Base-by-base conservation (phyloP, 106 monocot species). In the Ottelia alismoides region DNA sequence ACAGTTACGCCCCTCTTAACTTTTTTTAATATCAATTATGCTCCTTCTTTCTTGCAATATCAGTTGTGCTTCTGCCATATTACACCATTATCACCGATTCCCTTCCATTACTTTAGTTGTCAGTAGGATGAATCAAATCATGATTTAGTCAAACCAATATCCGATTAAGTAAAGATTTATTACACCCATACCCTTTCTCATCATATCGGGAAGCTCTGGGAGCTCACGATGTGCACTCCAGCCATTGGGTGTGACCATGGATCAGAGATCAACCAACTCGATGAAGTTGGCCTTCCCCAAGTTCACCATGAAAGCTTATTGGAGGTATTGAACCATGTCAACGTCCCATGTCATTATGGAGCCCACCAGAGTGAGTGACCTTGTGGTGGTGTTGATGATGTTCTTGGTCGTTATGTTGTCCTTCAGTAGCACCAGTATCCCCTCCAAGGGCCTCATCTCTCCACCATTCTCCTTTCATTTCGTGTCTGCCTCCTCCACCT, bases 241-340 rank as follows among this genome's bases (percentile, higher is more conserved):
- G 0, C 84, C 89, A 31, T 20, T 29, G 11, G 89, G 79, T 0
- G 48, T 26, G 11, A 18, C 10, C 11, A 22, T 2, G 4, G 68
- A 65, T 9, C 89, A 74, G 61, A 80, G 80, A 31, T 69, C 0
- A 12, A 44, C 65, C 87, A 82, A 88, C 75, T 88, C 87, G 72
- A 75, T 82, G 62, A 88, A 49, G 64, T 70, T 82, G 23, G 88
- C 78, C 65, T 82, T 88, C 16, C 88, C 88, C 22, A 88, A 43
- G 24, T 82, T 65, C 47, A 88, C 66, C 2, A 76, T 78, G 18
- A 82, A 82, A 0, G 73, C 78, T 11, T 24, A 22, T 31, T 82
- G 35, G 48, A 88, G 63, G 28, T 61, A 49, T 28, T 63, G 2
- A 14, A 87, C 74, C 52, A 88, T 62, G 2, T 65, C 68, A 1